phyloP scores from a whole-genome alignment of 139 green algal genomes.

The Edaphochlamys debaryana region DNA sequence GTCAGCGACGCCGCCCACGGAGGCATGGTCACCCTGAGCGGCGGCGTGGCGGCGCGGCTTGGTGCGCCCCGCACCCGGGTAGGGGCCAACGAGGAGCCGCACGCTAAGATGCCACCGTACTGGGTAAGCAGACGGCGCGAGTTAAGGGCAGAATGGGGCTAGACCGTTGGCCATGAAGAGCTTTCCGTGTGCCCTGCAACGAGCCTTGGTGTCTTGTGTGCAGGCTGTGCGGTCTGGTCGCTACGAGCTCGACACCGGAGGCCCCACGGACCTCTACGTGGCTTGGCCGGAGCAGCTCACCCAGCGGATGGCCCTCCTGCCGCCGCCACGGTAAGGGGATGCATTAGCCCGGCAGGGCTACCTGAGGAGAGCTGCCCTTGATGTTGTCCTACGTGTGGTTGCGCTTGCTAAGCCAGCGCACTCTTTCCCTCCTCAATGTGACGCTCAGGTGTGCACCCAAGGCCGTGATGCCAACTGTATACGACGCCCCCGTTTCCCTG shows the following conservation, averaged over 20 bases:
- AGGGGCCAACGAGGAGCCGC: background rate
- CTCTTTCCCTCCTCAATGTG: too few relatives aligned
- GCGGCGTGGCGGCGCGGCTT: background rate
- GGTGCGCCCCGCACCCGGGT: background rate
- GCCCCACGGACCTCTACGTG: background rate
- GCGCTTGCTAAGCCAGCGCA: too few relatives aligned
- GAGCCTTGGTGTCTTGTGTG: too few relatives aligned
- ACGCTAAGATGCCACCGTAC: background rate
- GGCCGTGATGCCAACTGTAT: background rate
- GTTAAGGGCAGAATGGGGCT: too few relatives aligned
- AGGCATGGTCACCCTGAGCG: slow-evolving; percentile 24
- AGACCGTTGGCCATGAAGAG: too few relatives aligned
- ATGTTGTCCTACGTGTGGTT: too few relatives aligned
- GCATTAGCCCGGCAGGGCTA: background rate
- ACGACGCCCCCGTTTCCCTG: background rate
- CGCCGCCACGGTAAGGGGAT: slow-evolving; percentile 6
- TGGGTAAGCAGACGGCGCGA: too few relatives aligned
- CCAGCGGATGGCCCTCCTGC: background rate
- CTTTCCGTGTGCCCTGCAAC: too few relatives aligned
- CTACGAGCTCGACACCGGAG: background rate
- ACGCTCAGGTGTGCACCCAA: background rate
- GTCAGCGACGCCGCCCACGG: slow-evolving; percentile 36
- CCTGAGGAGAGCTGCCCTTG: too few relatives aligned
- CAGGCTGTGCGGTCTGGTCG: background rate
- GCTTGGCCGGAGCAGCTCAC: background rate